phyloP scores from a whole-genome alignment of 371 early-diverging fungal species.

The Mucor velutinosus region DNA sequence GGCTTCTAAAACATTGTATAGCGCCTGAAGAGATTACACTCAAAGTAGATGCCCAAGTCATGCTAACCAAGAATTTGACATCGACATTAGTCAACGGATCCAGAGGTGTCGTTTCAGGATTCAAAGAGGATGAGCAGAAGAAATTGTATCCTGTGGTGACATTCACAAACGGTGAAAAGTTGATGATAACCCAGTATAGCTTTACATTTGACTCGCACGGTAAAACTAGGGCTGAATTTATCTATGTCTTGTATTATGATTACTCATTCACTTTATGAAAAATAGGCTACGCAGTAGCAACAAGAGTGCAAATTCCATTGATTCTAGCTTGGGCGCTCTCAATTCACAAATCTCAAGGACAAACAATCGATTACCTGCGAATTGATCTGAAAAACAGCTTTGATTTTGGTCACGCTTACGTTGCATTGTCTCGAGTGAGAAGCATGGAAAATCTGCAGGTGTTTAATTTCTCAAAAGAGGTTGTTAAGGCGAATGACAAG shows the following conservation, averaged over 20 bases:
- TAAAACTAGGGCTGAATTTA: not conserved
- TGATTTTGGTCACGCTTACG: slow-evolving; percentile 92
- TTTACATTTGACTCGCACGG: not conserved
- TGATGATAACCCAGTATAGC: not conserved
- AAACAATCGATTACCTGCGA: slow-evolving; percentile 82
- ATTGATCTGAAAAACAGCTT: slow-evolving; percentile 83
- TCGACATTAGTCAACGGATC: slow-evolving; percentile 83
- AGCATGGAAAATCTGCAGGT: slow-evolving; percentile 70
- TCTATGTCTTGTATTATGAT: not conserved
- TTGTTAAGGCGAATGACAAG: slow-evolving; percentile 46
- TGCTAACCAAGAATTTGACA: slow-evolving; percentile 81
- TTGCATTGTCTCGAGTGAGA: slow-evolving; percentile 86
- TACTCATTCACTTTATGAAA: not conserved
- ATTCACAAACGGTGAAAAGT: slow-evolving; percentile 35
- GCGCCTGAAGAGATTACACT: slow-evolving; percentile 64
- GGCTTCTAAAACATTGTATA: slow-evolving; percentile 48
- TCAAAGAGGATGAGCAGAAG: slow-evolving; percentile 17
- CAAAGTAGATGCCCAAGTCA: slow-evolving; percentile 83
- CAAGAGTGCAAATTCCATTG: slow-evolving; percentile 66
- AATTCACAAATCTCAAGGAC: slow-evolving; percentile 94
- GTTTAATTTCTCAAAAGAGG: slow-evolving; percentile 59
- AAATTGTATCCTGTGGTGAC: slow-evolving; percentile 30
- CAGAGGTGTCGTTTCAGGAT: slow-evolving; percentile 72
- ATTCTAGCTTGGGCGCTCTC: slow-evolving; percentile 73
- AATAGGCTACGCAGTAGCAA: not conserved